phyloP scores from a whole-genome alignment of 495 filamentous ascomycete species.

The Hypoxylon cercidicola region DNA sequence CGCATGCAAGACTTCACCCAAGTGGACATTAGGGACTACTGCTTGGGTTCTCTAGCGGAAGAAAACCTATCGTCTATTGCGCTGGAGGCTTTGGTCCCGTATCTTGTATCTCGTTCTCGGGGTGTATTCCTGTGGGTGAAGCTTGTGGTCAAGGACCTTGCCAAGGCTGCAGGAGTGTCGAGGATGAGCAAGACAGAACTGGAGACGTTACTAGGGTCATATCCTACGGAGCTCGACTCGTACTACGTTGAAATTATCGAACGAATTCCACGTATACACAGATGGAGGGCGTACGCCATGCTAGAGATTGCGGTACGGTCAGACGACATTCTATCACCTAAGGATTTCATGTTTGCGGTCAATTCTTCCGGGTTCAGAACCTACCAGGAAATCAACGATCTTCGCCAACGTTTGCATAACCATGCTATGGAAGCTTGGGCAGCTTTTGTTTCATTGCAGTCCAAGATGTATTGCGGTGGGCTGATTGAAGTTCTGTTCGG shows the following conservation, averaged over 20 bases:
- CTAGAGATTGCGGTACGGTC: slow-evolving; percentile 22
- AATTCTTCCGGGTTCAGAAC: slow-evolving; percentile 8
- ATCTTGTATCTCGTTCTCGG: slow-evolving; percentile 17
- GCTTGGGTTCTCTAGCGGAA: slow-evolving; percentile 21
- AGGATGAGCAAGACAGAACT: not conserved
- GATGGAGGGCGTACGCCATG: slow-evolving; percentile 27
- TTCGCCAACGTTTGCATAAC: not conserved
- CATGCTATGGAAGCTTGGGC: not conserved
- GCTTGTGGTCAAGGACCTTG: slow-evolving; percentile 32
- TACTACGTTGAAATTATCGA: slow-evolving; percentile 28
- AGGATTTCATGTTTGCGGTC: slow-evolving; percentile 3
- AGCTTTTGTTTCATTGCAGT: not conserved
- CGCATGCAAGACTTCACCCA: slow-evolving; percentile 32
- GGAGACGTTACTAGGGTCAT: slow-evolving; percentile 5
- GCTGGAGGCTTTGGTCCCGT: slow-evolving; percentile 17
- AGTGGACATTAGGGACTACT: slow-evolving; percentile 37
- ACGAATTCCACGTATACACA: slow-evolving; percentile 11
- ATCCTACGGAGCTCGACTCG: slow-evolving; percentile 25
- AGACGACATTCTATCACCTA: not conserved
- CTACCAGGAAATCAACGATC: not conserved
- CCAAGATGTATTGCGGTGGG: slow-evolving; percentile 23
- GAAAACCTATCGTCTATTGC: slow-evolving; percentile 5
- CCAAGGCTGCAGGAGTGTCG: not conserved
- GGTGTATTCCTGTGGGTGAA: slow-evolving; percentile 44
- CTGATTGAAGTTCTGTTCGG: slow-evolving; percentile 19